Conservation (phyloP, 1,284 basidiomycete genomes). For the Amylostereum areolatum region DNA sequence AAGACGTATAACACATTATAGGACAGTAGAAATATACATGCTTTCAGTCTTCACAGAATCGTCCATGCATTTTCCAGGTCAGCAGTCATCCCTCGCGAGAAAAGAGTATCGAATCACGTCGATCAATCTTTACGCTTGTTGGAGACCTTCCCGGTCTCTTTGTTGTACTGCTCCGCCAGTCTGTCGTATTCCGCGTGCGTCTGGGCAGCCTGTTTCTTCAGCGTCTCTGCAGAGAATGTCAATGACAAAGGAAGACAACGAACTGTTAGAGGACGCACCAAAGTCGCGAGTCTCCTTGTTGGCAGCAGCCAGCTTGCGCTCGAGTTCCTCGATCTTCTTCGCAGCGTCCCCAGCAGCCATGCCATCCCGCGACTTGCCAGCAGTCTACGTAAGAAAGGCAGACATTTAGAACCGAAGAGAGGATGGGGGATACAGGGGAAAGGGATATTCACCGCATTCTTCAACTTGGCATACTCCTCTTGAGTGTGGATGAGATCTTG, state of each 20-base stretch:
- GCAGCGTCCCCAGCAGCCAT: slow-evolving; percentile 44
- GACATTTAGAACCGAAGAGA: no score
- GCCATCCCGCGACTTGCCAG: slow-evolving; percentile 29
- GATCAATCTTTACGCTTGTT: slow-evolving; percentile 43
- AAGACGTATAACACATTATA: no score
- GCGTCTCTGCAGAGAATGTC: slow-evolving; percentile 44
- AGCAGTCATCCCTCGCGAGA: no score
- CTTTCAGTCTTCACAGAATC: no score
- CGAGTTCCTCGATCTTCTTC: slow-evolving; percentile 61
- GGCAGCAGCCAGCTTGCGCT: slow-evolving; percentile 44
- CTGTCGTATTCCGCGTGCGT: slow-evolving; percentile 78
- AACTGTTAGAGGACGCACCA: slow-evolving; percentile 37
- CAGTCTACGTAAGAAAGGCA: slow-evolving; percentile 30
- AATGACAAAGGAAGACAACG: not conserved
- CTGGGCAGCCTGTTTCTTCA: slow-evolving; percentile 78
- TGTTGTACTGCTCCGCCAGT: slow-evolving; percentile 73
- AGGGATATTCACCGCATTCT: slow-evolving; percentile 49
- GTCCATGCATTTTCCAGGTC: no score
- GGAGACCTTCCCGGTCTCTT: slow-evolving; percentile 51
- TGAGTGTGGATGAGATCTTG: slow-evolving; percentile 88
- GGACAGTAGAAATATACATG: no score
- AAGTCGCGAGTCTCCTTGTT: slow-evolving; percentile 61
- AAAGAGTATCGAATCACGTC: no score
- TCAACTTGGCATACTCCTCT: slow-evolving; percentile 81
- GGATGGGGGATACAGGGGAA: not conserved